Conservation (phyloP, 2,329 filamentous ascomycete genomes). For the Penicillium capsulatum region DNA sequence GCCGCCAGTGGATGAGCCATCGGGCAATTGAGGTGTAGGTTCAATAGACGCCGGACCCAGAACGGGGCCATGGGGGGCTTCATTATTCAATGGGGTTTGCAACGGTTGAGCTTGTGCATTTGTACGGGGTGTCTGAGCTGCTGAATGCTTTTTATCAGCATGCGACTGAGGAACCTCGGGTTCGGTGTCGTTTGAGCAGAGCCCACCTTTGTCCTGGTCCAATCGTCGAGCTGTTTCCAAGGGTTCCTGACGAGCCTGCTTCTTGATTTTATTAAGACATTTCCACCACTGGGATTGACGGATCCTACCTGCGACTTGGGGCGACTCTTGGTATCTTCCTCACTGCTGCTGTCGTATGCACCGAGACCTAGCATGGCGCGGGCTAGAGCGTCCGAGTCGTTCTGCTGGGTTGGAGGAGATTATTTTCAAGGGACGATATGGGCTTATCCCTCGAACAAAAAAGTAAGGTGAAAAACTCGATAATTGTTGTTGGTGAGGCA, state of each 20-base stretch:
- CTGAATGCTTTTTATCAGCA: background rate
- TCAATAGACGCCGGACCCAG: constrained; percentile 36
- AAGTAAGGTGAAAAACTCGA: too few relatives aligned
- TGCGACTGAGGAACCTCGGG: too few relatives aligned
- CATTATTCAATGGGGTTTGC: constrained; percentile 4
- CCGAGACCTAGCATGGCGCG: constrained; percentile 39
- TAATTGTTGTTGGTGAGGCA: too few relatives aligned
- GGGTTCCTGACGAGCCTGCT: too few relatives aligned
- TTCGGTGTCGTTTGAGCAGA: background rate
- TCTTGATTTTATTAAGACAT: too few relatives aligned
- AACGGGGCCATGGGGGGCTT: constrained; percentile 27
- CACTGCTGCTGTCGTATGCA: constrained; percentile 45
- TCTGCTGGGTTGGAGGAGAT: too few relatives aligned
- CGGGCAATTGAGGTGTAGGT: constrained; percentile 12
- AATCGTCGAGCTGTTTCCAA: too few relatives aligned
- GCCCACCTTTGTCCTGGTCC: too few relatives aligned
- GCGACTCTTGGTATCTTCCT: constrained; percentile 24
- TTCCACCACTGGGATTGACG: too few relatives aligned
- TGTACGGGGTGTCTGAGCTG: constrained; percentile 4
- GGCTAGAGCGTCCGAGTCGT: too few relatives aligned
- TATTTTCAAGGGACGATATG: too few relatives aligned
- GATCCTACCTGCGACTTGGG: constrained; percentile 23
- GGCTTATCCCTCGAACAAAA: too few relatives aligned
- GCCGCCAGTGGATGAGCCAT: constrained; percentile 11
- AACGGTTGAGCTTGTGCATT: constrained; percentile 2